phyloP scores from a whole-genome alignment of 495 filamentous ascomycete species.

The Aspergillus biplanus region DNA sequence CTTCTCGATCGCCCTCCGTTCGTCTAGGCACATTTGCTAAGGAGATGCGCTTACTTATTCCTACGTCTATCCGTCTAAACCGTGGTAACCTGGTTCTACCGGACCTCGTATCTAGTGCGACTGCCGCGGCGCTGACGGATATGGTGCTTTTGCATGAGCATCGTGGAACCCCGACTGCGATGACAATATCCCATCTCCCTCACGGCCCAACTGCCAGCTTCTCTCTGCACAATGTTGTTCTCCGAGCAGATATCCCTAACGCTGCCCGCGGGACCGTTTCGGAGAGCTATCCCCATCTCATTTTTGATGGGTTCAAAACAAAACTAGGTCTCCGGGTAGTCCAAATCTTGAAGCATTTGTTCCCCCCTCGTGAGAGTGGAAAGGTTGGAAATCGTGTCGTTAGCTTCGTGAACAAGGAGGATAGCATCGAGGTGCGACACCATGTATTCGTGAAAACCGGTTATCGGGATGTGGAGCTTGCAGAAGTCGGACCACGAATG shows the following conservation, averaged over 20 bases:
- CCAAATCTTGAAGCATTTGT: constrained; percentile 92
- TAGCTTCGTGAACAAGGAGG: constrained; percentile 93
- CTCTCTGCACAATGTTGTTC: constrained; percentile 90
- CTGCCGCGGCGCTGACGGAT: constrained; percentile 77
- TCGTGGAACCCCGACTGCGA: constrained; percentile 86
- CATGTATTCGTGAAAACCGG: constrained; percentile 83
- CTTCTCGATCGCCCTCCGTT: constrained; percentile 83
- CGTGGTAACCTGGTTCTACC: constrained; percentile 87
- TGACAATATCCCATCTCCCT: constrained; percentile 89
- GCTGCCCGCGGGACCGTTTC: constrained; percentile 85
- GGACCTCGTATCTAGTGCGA: constrained; percentile 80
- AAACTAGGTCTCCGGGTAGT: constrained; percentile 81
- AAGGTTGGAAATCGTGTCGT: constrained; percentile 89
- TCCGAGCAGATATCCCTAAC: constrained; percentile 91
- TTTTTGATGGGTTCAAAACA: constrained; percentile 93
- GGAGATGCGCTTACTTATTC: constrained; percentile 88
- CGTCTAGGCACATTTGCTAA: constrained; percentile 90
- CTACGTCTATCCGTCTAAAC: constrained; percentile 88
- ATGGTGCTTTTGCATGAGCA: constrained; percentile 92
- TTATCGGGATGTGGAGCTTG: constrained; percentile 86
- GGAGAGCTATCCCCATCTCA: constrained; percentile 91
- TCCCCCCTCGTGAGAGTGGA: constrained; percentile 81
- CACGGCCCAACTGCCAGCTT: constrained; percentile 93
- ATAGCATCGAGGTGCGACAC: constrained; percentile 85
- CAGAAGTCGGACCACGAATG: constrained; percentile 94